Conservation (phyloP, 1,139 yeast species). For the Yamadazyma triangularis region DNA sequence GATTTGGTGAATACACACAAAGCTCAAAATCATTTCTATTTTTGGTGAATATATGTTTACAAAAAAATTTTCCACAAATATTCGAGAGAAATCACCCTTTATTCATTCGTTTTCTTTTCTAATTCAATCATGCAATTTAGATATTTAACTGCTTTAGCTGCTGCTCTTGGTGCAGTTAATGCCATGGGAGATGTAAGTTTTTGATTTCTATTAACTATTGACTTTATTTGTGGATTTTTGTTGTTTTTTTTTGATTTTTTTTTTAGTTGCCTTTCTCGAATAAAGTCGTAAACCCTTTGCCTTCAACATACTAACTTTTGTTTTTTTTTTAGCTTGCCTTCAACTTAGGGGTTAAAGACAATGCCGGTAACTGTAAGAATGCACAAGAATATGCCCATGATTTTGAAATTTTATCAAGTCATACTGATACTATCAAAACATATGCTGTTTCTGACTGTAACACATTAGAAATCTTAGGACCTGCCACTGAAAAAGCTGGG, state of each 20-base stretch:
- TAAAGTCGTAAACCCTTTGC: slow-evolving; percentile 2
- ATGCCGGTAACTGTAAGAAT: slow-evolving; percentile 67
- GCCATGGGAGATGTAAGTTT: slow-evolving; percentile 45
- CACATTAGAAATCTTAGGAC: slow-evolving; percentile 76
- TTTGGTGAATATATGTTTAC: slow-evolving; percentile 10
- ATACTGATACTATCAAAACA: slow-evolving; percentile 66
- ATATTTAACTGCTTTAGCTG: slow-evolving; percentile 34
- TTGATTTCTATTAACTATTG: too few species aligned
- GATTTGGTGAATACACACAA: not conserved
- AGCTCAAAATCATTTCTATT: slow-evolving; percentile 9
- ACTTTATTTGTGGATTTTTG: not conserved
- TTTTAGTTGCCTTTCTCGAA: not conserved
- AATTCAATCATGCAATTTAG: slow-evolving; percentile 33
- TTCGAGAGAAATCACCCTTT: slow-evolving; percentile 2
- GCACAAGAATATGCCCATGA: slow-evolving; percentile 64
- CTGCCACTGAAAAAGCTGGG: slow-evolving; percentile 75
- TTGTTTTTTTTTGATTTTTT: not conserved
- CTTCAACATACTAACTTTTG: slow-evolving; percentile 23
- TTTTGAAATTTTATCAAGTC: slow-evolving; percentile 48
- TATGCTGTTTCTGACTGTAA: slow-evolving; percentile 88
- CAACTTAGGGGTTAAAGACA: slow-evolving; percentile 76
- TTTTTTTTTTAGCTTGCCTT: slow-evolving; percentile 53
- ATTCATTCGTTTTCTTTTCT: slow-evolving; percentile 6
- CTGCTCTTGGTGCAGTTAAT: slow-evolving; percentile 30
- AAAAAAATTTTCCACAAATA: slow-evolving; percentile 11